Evolutionary conservation across 176 grass and related monocot genomes (phyloP), one percentile per base, ranked within the genome.

Genomic region (Musa acuminata): DNA sequence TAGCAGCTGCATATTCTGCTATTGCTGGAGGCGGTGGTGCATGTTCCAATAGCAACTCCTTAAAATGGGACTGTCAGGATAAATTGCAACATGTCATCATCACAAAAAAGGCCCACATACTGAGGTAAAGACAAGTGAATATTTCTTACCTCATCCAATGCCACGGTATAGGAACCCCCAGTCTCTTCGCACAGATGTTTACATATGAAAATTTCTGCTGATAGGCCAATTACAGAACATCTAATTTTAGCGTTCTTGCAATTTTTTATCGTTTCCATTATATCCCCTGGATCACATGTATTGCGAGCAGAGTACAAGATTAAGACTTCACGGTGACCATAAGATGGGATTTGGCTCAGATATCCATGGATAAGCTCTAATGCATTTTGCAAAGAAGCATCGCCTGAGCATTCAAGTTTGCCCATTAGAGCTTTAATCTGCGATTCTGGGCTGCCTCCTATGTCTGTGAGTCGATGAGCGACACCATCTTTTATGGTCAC

Each of bases 201-300:
- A 81, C 96, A 99, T 54, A 99, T 89, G 57, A 94, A 99, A 69
- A 99, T 88, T 75, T 99, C 96, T 50, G 96, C 96, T 57, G 96
- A 84, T 49, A 99, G 83, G 16, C 96, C 96, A 83, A 99, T 87
- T 73, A 99, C 78, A 0, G 91, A 99, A 64, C 91, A 95, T 82
- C 96, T 89, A 63, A 95, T 91, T 87, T 99, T 95, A 2, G 84
- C 87, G 60, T 86, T 86, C 72, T 94, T 91, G 76, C 96, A 95
- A 80, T 82, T 95, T 82, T 81, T 48, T 77, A 99, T 82, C 43
- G 88, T 89, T 73, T 91, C 91, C 91, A 89, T 91, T 54, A 89
- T 57, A 84, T 99, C 91, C 68, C 91, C 91, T 57, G 91, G 96
- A 82, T 99, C 96, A 80, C 87, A 91, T 9, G 91, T 91, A 74